These are phyloP conservation scores for Nicotiana rustica DNA, from an alignment of 305 asterid genomes.

Conservation along the genomic window DNA sequence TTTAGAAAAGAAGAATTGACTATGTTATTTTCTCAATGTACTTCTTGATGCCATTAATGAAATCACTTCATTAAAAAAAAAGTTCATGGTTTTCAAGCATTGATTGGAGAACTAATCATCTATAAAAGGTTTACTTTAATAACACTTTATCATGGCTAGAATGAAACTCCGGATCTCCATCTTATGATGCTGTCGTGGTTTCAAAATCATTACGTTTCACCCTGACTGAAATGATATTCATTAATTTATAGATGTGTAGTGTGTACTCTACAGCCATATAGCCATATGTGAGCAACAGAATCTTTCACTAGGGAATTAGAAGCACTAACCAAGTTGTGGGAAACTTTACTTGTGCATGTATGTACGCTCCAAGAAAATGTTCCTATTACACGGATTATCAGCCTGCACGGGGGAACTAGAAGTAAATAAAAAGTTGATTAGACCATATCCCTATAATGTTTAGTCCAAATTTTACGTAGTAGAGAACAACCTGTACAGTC, in stretches of 20 bases:
- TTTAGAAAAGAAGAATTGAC: conserved; percentile 13
- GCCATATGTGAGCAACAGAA: background rate
- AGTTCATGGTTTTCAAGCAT: background rate
- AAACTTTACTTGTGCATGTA: background rate
- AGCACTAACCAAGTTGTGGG: conserved; percentile 27
- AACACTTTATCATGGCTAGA: background rate
- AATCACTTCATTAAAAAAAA: background rate
- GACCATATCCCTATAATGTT: no score
- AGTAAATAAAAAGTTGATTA: no score
- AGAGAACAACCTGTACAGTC: conserved; percentile 17
- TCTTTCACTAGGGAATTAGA: background rate
- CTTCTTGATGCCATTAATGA: background rate
- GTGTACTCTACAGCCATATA: background rate
- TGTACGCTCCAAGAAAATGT: no score
- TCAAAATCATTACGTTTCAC: conserved; percentile 25
- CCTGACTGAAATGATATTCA: conserved; percentile 16
- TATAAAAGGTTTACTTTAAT: conserved; percentile 19
- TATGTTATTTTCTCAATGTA: background rate
- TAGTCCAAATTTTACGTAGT: background rate
- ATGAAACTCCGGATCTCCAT: conserved; percentile 18
- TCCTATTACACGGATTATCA: background rate
- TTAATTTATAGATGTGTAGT: background rate
- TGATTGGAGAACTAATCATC: conserved; percentile 1
- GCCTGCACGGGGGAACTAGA: background rate
- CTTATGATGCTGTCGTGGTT: conserved; percentile 17